Evolutionary conservation across 2,329 filamentous ascomycete genomes (phyloP), one percentile per base, ranked within the genome.

Genomic region (Colletotrichum tamarilloi): DNA sequence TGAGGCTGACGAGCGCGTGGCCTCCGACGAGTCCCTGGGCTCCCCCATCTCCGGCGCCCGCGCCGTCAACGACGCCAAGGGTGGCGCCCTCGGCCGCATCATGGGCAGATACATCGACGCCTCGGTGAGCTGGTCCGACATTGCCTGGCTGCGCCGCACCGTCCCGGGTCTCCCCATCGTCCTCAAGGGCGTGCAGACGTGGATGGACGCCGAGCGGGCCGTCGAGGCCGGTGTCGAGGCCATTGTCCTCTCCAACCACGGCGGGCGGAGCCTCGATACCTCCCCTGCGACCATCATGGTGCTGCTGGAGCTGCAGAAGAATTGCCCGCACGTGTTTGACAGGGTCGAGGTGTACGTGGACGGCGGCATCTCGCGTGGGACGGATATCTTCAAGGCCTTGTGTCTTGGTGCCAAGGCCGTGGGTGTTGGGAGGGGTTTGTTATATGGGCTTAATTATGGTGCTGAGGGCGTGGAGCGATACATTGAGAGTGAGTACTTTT

Each of bases 211-310:
- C 16, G 83, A 86, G 65, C 86, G 84, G 76, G 90, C 90, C 2
- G 85, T 91, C 46, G 86, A 92, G 64, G 78, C 86, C 14, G 92
- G 91, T 0, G 88, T 89, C 3, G 89, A 94, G 75, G 92, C 90
- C 0, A 92, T 95, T 60, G 87, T 94, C 1, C 84, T 94, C 1
- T 90, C 87, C 16, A 95, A 95, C 76, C 93, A 95, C 79, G 93
- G 92, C 1, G 92, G 92, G 0, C 81, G 92, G 52, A 86, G 82
- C 64, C 77, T 87, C 1, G 87, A 89, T 71, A 89, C 78, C 76
- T 83, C 85, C 0, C 85, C 88, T 2, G 83, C 91, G 0, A 86
- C 88, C 0, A 84, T 93, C 35, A 79, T 92, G 42, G 86, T 90
- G 0, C 78, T 93, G 4, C 80, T 93, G 1, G 91, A 94, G 81